Evolutionary conservation across 2,329 filamentous ascomycete genomes (phyloP), one percentile per base, ranked within the genome.

Genomic region (Scedosporium dehoogii): DNA sequence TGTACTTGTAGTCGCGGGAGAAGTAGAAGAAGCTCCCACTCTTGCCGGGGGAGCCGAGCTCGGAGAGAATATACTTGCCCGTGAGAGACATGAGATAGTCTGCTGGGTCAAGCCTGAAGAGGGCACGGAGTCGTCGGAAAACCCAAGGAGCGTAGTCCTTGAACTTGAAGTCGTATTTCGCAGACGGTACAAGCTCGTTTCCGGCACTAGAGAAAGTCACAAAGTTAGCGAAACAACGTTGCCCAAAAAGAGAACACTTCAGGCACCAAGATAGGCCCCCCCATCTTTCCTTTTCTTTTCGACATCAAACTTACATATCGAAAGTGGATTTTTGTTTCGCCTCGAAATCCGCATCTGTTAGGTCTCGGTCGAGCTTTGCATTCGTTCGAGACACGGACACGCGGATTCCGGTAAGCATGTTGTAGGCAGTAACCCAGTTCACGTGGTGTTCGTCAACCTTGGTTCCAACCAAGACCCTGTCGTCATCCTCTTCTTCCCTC

Each of bases 61-160:
- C 94, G 4, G 94, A 97, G 66, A 99, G 82, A 62, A 99, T 97
- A 75, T 99, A 99, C 77, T 99, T 99, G 75, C 92, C 94, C 14
- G 94, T 97, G 70, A 99, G 79, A 6, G 94, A 99, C 86, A 99
- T 96, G 65, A 99, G 85, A 73, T 99, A 99, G 75, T 99, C 94
- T 68, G 93, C 94, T 23, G 94, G 94, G 72, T 99, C 94, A 62
- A 97, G 85, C 69, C 89, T 86, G 78, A 99, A 99, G 66, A 88
- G 89, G 58, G 86, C 81, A 67, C 94, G 90, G 53, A 99, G 82
- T 75, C 92, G 91, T 70, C 94, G 91, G 76, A 99, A 99, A 64
- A 99, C 94, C 92, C 93, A 97, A 63, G 94, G 94, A n/a, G 93
- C 93, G 75, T 99, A 99, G 77, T 99, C 94, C 79, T 99, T 99